Base-by-base conservation (phyloP, 176 grass and related monocot species). In the Saccharum spontaneum region DNA sequence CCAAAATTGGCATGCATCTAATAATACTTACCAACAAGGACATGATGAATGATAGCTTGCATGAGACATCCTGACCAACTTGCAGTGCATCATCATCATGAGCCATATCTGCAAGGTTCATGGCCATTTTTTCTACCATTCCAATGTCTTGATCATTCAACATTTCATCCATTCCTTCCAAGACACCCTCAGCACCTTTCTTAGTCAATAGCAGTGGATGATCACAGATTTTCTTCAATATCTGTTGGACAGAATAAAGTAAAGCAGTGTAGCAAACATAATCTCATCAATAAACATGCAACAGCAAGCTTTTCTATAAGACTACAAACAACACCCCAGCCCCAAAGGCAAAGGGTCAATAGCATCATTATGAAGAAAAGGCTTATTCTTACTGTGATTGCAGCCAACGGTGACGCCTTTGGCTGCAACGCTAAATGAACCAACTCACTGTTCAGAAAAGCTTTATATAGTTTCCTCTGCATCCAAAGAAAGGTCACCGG, bases 171-270 rank as follows among this genome's bases (percentile, higher is more conserved):
- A 95, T 95, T 48, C 91, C 93, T 90, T 98, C 93, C 59, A 98
- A 80, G 20, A 95, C 70, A 75, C 90, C 83, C 86, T 94, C 96
- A 61, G 93, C 88, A 4, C 83, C 91, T 90, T 37, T 95, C 82
- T 94, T 90, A 63, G 96, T 98, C 67, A 98, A 82, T 64, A 95
- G 84, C 50, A 90, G 75, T 75, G 96, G 96, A 38, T 98, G 96
- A 80, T 98, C 88, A 67, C 93, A 98, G 88, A 95, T 98, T 82
- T 95, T 95, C 86, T 98, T 98, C 80, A 95, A 69, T 89, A 95
- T 93, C 96, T 98, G 59, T 81, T 84, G 67, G 84, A 86, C 30
- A 78, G 81, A 24, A 77, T 69, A 68, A 77, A 85, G 57, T 69
- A 69, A 72, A 85, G 59, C 11, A 78, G 10, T 62, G 50, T 64